These are phyloP conservation scores for Chytriomyces sp. DNA, from an alignment of 192 early-diverging fungal genomes.

Conservation along the genomic window DNA sequence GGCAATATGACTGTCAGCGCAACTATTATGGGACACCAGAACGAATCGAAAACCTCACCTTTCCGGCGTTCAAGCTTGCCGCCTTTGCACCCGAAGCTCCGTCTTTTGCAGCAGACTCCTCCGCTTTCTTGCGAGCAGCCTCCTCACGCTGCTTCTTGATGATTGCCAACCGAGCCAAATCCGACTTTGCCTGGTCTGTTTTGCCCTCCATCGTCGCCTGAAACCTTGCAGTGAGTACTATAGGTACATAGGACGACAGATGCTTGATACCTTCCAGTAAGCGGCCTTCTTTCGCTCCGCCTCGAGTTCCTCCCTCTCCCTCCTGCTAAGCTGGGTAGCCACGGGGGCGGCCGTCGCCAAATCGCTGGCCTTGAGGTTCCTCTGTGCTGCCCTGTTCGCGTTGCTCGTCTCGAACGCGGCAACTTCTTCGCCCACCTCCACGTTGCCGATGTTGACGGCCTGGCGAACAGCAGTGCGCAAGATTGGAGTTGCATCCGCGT, in stretches of 20 bases:
- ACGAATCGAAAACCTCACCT: neutral
- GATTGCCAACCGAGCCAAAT: conserved; percentile 56
- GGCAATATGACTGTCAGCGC: neutral
- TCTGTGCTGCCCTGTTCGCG: conserved; percentile 37
- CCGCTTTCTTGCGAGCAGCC: conserved; percentile 36
- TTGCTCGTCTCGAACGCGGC: conserved; percentile 37
- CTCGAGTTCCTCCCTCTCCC: neutral
- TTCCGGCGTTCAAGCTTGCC: conserved; percentile 47
- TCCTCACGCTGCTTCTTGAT: conserved; percentile 60
- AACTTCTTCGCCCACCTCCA: conserved; percentile 33
- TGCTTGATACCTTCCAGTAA: conserved; percentile 42
- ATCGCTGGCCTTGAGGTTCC: conserved; percentile 43
- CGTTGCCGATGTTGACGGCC: conserved; percentile 9
- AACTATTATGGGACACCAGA: neutral
- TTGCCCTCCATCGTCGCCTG: conserved; percentile 52
- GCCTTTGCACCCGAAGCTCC: conserved; percentile 33
- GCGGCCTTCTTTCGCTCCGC: conserved; percentile 59
- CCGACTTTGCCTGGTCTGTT: conserved; percentile 55
- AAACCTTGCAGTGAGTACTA: neutral
- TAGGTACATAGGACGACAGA: conserved; percentile 49
- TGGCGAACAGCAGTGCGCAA: conserved; percentile 1
- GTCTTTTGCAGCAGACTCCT: conserved; percentile 42
- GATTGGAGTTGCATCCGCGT: neutral
- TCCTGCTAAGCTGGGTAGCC: neutral
- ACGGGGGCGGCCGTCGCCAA: neutral